phyloP scores from a whole-genome alignment of 2,329 filamentous ascomycete genomes.

The Aspergillus pseudotamarii region DNA sequence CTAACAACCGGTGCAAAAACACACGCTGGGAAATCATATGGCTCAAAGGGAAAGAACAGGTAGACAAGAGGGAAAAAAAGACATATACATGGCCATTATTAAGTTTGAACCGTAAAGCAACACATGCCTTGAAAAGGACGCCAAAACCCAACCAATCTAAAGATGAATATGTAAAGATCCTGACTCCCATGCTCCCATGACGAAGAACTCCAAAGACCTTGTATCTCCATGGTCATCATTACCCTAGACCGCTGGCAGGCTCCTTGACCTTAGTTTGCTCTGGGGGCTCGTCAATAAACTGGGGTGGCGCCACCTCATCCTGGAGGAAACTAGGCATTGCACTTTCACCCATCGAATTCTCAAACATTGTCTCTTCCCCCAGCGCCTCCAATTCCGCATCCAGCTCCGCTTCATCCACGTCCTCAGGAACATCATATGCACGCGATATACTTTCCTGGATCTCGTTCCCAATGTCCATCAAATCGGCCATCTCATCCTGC shows the following conservation, averaged over 20 bases:
- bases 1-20: constrained; percentile 18
- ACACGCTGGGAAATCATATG: neutral
- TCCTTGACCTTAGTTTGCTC: constrained; percentile 79
- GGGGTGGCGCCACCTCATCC: constrained; percentile 78
- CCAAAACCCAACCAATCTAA: neutral
- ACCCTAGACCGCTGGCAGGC: constrained; percentile 57
- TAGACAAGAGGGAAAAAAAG: neutral
- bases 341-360: constrained; percentile 64
- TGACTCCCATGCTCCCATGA: constrained; percentile 23
- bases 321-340: constrained; percentile 81
- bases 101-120: neutral
- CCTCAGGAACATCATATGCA: constrained; percentile 93
- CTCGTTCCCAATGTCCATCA: constrained; percentile 97
- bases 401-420: constrained; percentile 93
- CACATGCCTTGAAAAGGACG: neutral
- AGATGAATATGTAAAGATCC: constrained; percentile 9
- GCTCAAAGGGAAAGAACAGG: neutral
- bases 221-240: constrained; percentile 13
- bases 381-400: constrained; percentile 95
- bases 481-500: constrained; percentile 98
- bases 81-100: neutral
- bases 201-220: constrained; percentile 14
- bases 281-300: constrained; percentile 92
- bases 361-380: constrained; percentile 90
- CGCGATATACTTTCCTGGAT: constrained; percentile 93